Evolutionary conservation across 1,284 basidiomycete genomes (phyloP).

Genomic region (Uromyces viciae-fabae): DNA sequence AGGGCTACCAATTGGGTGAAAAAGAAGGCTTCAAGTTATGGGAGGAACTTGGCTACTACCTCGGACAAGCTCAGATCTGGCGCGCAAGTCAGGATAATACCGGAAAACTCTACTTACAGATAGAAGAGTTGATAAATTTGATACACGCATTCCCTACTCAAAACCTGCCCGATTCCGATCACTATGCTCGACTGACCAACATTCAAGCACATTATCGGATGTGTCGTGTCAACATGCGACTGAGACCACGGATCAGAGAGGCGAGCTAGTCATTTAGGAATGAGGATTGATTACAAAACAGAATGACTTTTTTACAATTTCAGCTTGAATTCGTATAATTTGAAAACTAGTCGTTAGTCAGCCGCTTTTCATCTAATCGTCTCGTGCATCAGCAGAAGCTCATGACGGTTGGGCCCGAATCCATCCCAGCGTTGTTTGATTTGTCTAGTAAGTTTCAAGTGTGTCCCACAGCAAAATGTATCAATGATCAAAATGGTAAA

Average conservation of each 20-base stretch:
- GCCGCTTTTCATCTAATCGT: conserved; percentile 20
- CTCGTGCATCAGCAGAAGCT: conserved; percentile 37
- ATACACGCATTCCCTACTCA: conserved; percentile 27
- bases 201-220: conserved; percentile 23
- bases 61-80: conserved; percentile 27
- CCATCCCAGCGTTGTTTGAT: conserved; percentile 31
- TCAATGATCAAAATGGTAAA: too few species aligned
- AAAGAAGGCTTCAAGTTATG: conserved; percentile 19
- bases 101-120: conserved; percentile 5
- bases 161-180: neutral
- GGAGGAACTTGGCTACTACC: conserved; percentile 29
- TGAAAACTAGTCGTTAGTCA: neutral
- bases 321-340: too few species aligned
- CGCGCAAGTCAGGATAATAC: neutral
- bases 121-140: neutral
- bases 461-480: neutral
- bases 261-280: neutral
- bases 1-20: conserved; percentile 10
- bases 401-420: conserved; percentile 30
- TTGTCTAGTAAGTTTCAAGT: neutral
- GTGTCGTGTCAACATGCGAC: conserved; percentile 28
- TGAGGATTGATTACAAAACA: neutral
- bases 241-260: conserved; percentile 23
- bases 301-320: neutral
- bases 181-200: neutral